phyloP scores from a whole-genome alignment of 1,284 basidiomycete genomes.

The Cryptococcus jaspeensis region DNA sequence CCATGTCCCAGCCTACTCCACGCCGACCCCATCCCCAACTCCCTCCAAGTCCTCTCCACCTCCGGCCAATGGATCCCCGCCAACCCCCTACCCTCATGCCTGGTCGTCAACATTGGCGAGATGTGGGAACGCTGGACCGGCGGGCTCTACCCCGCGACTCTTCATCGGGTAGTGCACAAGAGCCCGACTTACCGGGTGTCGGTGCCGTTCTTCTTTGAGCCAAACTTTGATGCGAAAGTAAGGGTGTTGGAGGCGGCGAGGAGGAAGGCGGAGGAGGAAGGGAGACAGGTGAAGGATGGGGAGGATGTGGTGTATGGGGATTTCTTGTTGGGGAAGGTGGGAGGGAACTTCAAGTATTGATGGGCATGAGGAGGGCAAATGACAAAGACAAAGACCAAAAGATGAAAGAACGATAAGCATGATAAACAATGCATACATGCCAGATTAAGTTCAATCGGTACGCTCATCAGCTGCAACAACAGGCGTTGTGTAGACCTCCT shows the following conservation, averaged over 20 bases:
- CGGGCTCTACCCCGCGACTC: slow-evolving; percentile 35
- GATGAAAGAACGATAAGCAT: no score
- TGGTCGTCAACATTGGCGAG: slow-evolving; percentile 71
- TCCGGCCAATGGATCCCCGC: slow-evolving; percentile 64
- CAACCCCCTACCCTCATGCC: slow-evolving; percentile 66
- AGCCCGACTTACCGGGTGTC: slow-evolving; percentile 30
- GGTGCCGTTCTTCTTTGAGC: slow-evolving; percentile 43
- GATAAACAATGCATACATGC: no score
- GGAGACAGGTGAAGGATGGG: not conserved
- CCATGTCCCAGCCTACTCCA: slow-evolving; percentile 63
- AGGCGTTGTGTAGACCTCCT: slow-evolving; percentile 12
- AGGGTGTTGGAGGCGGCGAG: slow-evolving; percentile 24
- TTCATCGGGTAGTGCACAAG: slow-evolving; percentile 37
- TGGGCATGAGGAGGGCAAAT: not conserved
- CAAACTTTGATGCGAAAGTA: slow-evolving; percentile 29
- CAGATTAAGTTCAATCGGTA: no score
- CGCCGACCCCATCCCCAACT: slow-evolving; percentile 71
- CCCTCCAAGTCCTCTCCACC: slow-evolving; percentile 72
- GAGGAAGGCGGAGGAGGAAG: slow-evolving; percentile 21
- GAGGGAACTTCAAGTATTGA: slow-evolving; percentile 31
- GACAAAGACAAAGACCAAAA: no score
- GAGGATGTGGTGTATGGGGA: slow-evolving; percentile 21
- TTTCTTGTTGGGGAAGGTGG: slow-evolving; percentile 24
- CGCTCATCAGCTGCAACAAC: not conserved
- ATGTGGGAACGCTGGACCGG: slow-evolving; percentile 40